Evolutionary conservation across 2,329 filamentous ascomycete species (phyloP).

Genomic region (Aureobasidium sp.): DNA sequence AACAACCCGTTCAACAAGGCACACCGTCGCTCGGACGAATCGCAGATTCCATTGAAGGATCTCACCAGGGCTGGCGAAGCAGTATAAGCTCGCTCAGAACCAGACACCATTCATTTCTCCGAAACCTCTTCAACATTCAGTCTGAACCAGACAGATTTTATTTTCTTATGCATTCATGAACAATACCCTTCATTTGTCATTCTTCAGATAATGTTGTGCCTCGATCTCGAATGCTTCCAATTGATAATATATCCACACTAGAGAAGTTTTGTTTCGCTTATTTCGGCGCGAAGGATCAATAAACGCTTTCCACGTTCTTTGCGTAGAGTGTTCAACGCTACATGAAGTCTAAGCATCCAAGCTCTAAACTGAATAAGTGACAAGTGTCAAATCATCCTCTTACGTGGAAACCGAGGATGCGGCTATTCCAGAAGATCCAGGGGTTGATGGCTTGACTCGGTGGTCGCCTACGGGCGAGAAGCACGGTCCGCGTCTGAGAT

Average conservation of each 20-base stretch:
- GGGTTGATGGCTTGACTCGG: background rate
- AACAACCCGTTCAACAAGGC: background rate
- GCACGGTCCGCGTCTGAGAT: background rate
- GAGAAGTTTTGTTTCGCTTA: background rate
- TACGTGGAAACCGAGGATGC: background rate
- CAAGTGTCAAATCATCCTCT: background rate
- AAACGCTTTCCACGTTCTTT: background rate
- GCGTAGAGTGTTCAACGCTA: background rate
- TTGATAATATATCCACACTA: background rate
- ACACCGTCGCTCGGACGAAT: constrained; percentile 1
- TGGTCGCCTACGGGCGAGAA: background rate
- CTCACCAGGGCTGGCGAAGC: background rate
- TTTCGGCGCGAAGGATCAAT: background rate
- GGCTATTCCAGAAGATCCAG: background rate
- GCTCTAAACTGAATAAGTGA: background rate
- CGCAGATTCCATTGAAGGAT: constrained; percentile 11
- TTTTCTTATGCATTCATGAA: constrained; percentile 5
- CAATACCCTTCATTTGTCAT: background rate
- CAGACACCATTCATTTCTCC: background rate
- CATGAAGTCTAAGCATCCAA: background rate
- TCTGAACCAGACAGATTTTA: constrained; percentile 6
- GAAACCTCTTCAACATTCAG: background rate
- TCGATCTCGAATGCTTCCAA: background rate
- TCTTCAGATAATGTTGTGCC: background rate
- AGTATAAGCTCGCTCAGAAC: background rate